These are phyloP conservation scores for Pichia heedii DNA, from an alignment of 805 yeast genomes.

Conservation along the genomic window DNA sequence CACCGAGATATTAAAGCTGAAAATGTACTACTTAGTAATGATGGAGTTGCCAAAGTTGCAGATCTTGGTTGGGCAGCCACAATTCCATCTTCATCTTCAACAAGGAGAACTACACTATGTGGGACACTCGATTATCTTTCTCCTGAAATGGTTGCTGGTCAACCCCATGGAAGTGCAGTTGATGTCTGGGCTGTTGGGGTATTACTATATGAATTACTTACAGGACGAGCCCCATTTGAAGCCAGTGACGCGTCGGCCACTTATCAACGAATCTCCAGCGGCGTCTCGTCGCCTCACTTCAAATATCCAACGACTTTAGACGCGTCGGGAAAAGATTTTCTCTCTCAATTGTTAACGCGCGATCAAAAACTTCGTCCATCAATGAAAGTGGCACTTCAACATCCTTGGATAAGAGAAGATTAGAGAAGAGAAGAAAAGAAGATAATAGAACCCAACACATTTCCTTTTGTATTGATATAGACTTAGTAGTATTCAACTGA, in stretches of 20 bases:
- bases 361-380: neutral
- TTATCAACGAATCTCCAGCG: neutral
- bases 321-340: neutral
- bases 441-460: too few relatives aligned
- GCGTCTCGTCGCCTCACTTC: neutral
- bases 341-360: neutral
- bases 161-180: slow-evolving; percentile 66
- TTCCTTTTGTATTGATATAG: too few relatives aligned
- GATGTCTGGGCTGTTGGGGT: slow-evolving; percentile 95
- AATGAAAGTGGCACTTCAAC: neutral
- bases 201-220: slow-evolving; percentile 73
- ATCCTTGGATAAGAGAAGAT: neutral
- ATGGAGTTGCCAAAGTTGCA: slow-evolving; percentile 46
- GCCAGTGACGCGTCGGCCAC: slow-evolving; percentile 69
- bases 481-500: too few relatives aligned
- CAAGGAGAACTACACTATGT: slow-evolving; percentile 71
- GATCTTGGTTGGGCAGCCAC: slow-evolving; percentile 94
- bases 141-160: slow-evolving; percentile 88
- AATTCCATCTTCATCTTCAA: slow-evolving; percentile 30
- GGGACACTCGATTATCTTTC: slow-evolving; percentile 93
- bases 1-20: slow-evolving; percentile 96
- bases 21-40: slow-evolving; percentile 66
- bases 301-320: neutral
- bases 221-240: slow-evolving; percentile 90
- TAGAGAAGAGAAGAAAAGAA: too few relatives aligned